phyloP scores from a whole-genome alignment of 805 yeast species.

The Saturnispora serradocipensis region DNA sequence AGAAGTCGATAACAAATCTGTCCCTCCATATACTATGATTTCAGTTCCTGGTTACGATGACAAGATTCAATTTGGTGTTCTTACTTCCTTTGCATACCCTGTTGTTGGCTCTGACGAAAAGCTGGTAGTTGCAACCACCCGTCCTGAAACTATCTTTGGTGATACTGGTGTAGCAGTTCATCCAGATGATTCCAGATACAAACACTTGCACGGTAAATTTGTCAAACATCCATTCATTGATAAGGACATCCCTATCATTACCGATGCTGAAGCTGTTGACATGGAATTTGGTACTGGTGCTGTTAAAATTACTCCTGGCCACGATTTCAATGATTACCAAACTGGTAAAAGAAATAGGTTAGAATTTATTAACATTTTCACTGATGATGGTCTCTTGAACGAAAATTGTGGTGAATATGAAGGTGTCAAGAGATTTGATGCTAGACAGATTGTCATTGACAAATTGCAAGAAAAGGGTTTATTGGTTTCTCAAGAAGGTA shows the following conservation, averaged over 20 bases:
- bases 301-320: constrained; percentile 97
- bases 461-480: constrained; percentile 66
- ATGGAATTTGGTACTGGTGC: constrained; percentile 99
- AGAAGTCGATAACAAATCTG: constrained; percentile 89
- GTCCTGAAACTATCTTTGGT: constrained; percentile 98
- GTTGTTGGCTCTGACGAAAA: constrained; percentile 81
- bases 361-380: constrained; percentile 81
- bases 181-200: constrained; percentile 89
- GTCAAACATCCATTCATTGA: constrained; percentile 86
- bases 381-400: constrained; percentile 87
- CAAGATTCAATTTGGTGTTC: constrained; percentile 90
- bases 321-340: constrained; percentile 92
- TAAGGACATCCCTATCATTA: constrained; percentile 76
- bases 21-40: constrained; percentile 71
- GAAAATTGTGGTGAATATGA: constrained; percentile 89
- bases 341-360: constrained; percentile 92
- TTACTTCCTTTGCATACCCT: constrained; percentile 90
- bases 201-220: constrained; percentile 88
- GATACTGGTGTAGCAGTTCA: constrained; percentile 98
- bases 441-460: constrained; percentile 77
- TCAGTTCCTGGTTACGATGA: constrained; percentile 86
- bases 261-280: constrained; percentile 91
- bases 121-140: constrained; percentile 90
- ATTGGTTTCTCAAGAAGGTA: constrained; percentile 77
- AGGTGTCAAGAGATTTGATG: constrained; percentile 91